These are phyloP conservation scores for Chlamydomonas incerta DNA, from an alignment of 139 green algal genomes.

Conservation along the genomic window DNA sequence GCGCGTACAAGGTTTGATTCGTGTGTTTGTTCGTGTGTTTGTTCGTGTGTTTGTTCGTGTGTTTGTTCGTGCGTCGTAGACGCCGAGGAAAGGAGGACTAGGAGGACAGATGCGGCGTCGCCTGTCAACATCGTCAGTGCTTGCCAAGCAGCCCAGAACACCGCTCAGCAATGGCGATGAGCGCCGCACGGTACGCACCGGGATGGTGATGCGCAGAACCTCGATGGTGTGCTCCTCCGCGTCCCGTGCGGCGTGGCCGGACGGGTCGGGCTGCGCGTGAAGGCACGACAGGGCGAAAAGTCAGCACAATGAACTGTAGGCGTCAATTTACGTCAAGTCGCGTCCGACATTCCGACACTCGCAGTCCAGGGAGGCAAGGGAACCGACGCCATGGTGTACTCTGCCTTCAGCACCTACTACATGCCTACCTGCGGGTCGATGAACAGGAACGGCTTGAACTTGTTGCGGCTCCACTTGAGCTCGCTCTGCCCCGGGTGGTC, in stretches of 20 bases:
- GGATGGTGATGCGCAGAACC: conserved; percentile 63
- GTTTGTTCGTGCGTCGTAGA: no score
- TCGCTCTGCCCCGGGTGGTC: conserved; percentile 79
- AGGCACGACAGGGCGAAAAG: no score
- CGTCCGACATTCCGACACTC: no score
- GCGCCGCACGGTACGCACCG: neutral
- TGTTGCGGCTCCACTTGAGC: conserved; percentile 90
- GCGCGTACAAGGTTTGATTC: no score
- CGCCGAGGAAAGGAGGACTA: neutral
- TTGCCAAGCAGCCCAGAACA: no score
- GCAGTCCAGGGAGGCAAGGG: no score
- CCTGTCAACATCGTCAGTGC: neutral
- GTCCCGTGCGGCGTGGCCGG: conserved; percentile 49
- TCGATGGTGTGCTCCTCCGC: conserved; percentile 72
- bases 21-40: no score
- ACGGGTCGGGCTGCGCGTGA: conserved; percentile 11
- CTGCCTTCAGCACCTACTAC: no score
- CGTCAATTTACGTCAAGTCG: neutral
- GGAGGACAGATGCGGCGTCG: neutral
- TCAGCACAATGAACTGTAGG: no score
- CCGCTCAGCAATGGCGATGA: no score
- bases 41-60: no score
- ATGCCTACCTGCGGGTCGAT: conserved; percentile 73
- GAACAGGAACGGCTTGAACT: conserved; percentile 84
- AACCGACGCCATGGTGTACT: no score